These are phyloP conservation scores for Phytophthora tubulina DNA, from an alignment of 352 stramenopile genomes.

Conservation along the genomic window DNA sequence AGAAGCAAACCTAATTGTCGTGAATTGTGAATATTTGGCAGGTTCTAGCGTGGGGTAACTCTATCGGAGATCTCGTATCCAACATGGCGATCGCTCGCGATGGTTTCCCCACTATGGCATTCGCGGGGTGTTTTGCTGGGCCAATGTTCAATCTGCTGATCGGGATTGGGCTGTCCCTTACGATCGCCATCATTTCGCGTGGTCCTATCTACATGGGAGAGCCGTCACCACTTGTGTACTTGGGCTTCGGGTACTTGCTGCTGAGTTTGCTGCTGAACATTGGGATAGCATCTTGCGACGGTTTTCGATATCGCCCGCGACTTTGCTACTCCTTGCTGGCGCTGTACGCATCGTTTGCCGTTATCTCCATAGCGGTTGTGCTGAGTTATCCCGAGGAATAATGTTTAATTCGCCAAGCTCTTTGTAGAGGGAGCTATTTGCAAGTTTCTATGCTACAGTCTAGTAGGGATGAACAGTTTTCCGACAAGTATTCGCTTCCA, in stretches of 20 bases:
- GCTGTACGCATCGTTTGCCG: constrained; percentile 73
- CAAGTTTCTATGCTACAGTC: too few species aligned
- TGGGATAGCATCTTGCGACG: constrained; percentile 56
- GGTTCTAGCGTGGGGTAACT: constrained; percentile 86
- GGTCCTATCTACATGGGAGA: constrained; percentile 67
- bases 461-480: too few species aligned
- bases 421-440: too few species aligned
- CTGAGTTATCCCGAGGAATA: constrained; percentile 43
- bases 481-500: too few species aligned
- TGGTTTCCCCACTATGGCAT: constrained; percentile 86
- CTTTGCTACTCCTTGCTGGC: constrained; percentile 70
- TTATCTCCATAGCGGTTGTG: constrained; percentile 72
- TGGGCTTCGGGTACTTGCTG: constrained; percentile 77
- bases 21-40: constrained; percentile 32
- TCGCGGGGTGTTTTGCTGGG: constrained; percentile 83
- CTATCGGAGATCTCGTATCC: constrained; percentile 80
- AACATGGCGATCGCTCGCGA: constrained; percentile 84
- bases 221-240: constrained; percentile 66
- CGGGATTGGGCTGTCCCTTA: constrained; percentile 73
- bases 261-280: constrained; percentile 77
- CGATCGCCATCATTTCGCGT: constrained; percentile 62
- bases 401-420: constrained; percentile 41
- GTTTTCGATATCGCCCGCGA: constrained; percentile 65
- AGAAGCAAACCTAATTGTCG: constrained; percentile 18
- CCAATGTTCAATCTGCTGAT: constrained; percentile 87